phyloP scores from a whole-genome alignment of 1,284 basidiomycete species.

The Cutaneotrichosporon sp. region DNA sequence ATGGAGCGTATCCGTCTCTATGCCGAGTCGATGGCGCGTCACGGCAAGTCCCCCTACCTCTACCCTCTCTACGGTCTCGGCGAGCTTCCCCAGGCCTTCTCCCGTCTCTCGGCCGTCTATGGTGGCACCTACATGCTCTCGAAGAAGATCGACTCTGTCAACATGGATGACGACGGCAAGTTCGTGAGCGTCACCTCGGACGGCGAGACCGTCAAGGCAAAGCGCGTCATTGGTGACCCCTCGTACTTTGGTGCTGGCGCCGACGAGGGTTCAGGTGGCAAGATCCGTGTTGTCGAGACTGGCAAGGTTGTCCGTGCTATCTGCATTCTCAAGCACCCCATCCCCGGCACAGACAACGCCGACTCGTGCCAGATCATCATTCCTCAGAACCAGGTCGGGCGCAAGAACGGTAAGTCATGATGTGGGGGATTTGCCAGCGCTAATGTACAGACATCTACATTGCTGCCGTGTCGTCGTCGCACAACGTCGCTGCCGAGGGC shows the following conservation, averaged over 20 bases:
- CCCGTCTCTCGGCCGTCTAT: slow-evolving; percentile 95
- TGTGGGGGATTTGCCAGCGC: no score
- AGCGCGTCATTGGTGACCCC: slow-evolving; percentile 96
- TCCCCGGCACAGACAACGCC: slow-evolving; percentile 91
- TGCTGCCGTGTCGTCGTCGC: slow-evolving; percentile 91
- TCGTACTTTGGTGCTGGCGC: slow-evolving; percentile 85
- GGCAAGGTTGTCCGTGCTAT: slow-evolving; percentile 95
- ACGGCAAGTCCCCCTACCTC: slow-evolving; percentile 99
- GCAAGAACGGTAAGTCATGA: slow-evolving; percentile 89
- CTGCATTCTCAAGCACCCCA: slow-evolving; percentile 96
- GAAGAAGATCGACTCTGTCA: slow-evolving; percentile 88
- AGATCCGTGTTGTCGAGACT: slow-evolving; percentile 82
- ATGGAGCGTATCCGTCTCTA: slow-evolving; percentile 97
- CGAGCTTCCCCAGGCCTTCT: slow-evolving; percentile 97
- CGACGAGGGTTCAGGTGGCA: slow-evolving; percentile 54
- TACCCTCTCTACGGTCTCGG: slow-evolving; percentile 99
- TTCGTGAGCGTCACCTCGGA: slow-evolving; percentile 90
- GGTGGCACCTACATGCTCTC: slow-evolving; percentile 99
- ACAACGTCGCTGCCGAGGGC: slow-evolving; percentile 95
- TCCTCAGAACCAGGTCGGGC: slow-evolving; percentile 93
- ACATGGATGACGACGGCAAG: slow-evolving; percentile 77
- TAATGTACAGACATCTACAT: slow-evolving; percentile 85
- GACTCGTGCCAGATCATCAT: slow-evolving; percentile 95
- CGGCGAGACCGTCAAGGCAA: slow-evolving; percentile 91
- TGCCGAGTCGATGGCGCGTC: slow-evolving; percentile 97